Evolutionary conservation across 1,284 basidiomycete species (phyloP), one percentile per base, ranked within the genome.

Genomic region (Ustilago nuda): DNA sequence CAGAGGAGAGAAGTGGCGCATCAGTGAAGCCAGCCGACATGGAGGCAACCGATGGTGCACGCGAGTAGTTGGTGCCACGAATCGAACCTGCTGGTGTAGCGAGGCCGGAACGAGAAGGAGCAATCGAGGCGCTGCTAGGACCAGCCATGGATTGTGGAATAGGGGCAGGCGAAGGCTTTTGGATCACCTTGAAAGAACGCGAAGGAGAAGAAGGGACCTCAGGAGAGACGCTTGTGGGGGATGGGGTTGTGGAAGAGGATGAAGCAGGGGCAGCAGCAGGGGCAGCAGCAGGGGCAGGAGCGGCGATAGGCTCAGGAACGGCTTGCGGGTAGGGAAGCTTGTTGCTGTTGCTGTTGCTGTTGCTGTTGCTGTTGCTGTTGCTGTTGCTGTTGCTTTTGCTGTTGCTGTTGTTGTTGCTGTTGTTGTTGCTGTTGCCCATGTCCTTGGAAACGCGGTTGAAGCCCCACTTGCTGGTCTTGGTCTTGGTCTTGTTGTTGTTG

Each of bases 101-200:
- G 12, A 55, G 57, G n/a, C 61, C 63, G 11, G 69, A 72, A 13
- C 70, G 69, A 17, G 62, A 41, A n/a, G 55, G 46, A n/a, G 70
- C 46, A 35, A 68, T 56, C 37, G 64, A 71, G 39, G 64, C 62
- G 53, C 55, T 69, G 60, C 62, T 70, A 4, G 72, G 68, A 5
- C 67, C 72, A 43, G 74, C 62, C 19, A 48, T 48, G 23, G 69
- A 60, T 8, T n/a, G 48, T 27, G 45, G 39, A 19, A 45, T 45
- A 9, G 61, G 46, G 3, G 60, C 64, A 54, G 64, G 43, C 37
- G 66, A 23, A 27, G 62, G 59, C 61, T 76, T 76, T 15, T 69
- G 74, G 48, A 76, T 69, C 63, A 76, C 74, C 53, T 76, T 76
- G 74, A 76, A 76, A 17, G 70, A 69, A 15, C 66, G 66, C 9